Base-by-base conservation (phyloP, 2,329 filamentous ascomycete genomes). In the Fusarium virguliforme region DNA sequence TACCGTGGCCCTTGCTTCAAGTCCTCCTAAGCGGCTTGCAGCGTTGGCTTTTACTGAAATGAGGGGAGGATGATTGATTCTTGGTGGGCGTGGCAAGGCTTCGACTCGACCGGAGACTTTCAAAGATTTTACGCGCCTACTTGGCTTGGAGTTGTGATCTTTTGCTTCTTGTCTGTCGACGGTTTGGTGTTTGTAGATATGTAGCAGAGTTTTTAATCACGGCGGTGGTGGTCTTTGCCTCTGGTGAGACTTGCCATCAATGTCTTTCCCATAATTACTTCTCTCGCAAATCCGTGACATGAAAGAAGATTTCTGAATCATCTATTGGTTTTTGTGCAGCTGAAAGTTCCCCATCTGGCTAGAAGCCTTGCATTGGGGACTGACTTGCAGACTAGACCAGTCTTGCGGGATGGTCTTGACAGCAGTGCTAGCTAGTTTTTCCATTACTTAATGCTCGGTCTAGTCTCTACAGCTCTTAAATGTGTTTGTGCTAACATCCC, bases 1-100 rank as follows among this genome's bases (percentile, higher is more conserved):
- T 48, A 48, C 26, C 24, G 43, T n/a, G 43, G 43, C 10, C 24
- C 43, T 48, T 48, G 43, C 43, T 48, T 48, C 43, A 30, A 48
- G 43, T 48, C 6, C 43, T 48, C 13, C 43, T 24, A 48, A 48
- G 6, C 28, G 18, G 18, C 18, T 18, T 18, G 18, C 18, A 18
- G 18, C 18, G 18, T 18, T 18, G 18, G 18, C 18, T 18, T 18
- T 18, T 18, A 2, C 18, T 18, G 18, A 48, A 48, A 24, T 46
- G 43, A 28, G 26, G 41, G 13, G 24, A 48, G 8, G 8, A 28
- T 24, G 4, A 28, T 24, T 28, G 43, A 48, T 48, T 32, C 18
- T 18, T 18, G 18, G 18, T 18, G 43, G 12, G 43, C 24, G 24
- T 48, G 24, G 24, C 43, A 48, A 13, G 22, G 43, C 43, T 48